Base-by-base conservation (phyloP, 192 early-diverging fungal genomes). In the Coemansia sp. region DNA sequence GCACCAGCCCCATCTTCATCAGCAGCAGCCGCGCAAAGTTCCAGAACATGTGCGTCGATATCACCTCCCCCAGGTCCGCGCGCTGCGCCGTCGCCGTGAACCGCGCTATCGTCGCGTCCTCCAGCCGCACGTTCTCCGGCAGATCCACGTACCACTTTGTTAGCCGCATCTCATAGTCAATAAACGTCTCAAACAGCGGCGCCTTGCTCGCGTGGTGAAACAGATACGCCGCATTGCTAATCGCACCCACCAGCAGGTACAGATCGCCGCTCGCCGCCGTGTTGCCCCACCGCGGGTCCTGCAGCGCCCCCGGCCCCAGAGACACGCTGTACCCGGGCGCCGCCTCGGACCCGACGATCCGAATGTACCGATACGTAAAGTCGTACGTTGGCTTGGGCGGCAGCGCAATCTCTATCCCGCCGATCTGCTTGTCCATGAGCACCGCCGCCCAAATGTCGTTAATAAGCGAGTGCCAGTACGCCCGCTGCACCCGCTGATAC, bases 381-480 rank as follows among this genome's bases (percentile, higher is more conserved):
- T 80, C 77, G 33, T 68, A 52, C 14, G 77, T 68, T 16, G 77
- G 77, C 1, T 38, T 62, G 0, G 72, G 73, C 61, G 77, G 77
- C 52, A 80, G 59, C 21, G 63, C 57, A 26, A 80, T 72, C 28
- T 68, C 73, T 14, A 80, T 69, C 3, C 77, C 77, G 41, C 77
- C 73, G 0, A 80, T 61, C 63, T 75, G 72, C 69, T 80, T 75
- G 73, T 80, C 77, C 77, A 80, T 75, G 58, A 80, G 61, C 62
- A 80, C 77, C 1, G 72, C 64, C 0, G 77, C 72, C 77, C 77
- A 80, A 42, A 80, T 80, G 42, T 80, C 77, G 69, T 80, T 75
- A 55, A 75, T 75, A 21, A 80, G 60, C 64, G 77, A 80, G 73
- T 80, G 77, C 79, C 79, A 82, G 75, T 76, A 82, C 50, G 79